Evolutionary conservation across 1,284 basidiomycete genomes (phyloP).

Genomic region (Coniophora puteana): DNA sequence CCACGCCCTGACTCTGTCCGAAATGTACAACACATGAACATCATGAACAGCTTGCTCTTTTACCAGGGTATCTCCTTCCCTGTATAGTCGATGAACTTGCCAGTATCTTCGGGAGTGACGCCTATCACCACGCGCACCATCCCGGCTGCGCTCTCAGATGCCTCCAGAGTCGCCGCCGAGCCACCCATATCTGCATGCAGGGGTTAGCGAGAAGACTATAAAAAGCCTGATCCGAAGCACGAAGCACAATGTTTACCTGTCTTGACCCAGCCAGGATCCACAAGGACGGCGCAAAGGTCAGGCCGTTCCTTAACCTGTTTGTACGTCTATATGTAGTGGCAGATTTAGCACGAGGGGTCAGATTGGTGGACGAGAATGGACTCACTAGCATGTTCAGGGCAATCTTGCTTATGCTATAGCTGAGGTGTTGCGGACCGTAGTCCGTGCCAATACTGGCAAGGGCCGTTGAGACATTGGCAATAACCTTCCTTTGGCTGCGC

Average conservation of each 20-base stretch:
- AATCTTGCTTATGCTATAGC: constrained; percentile 12
- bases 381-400: constrained; percentile 11
- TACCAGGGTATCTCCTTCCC: constrained; percentile 14
- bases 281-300: constrained; percentile 11
- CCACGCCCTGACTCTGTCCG: too few species aligned
- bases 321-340: constrained; percentile 7
- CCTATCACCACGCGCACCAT: constrained; percentile 8
- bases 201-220: neutral
- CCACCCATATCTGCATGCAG: constrained; percentile 11
- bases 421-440: constrained; percentile 6
- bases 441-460: constrained; percentile 21
- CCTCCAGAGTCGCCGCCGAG: constrained; percentile 6
- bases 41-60: too few species aligned
- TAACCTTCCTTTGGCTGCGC: constrained; percentile 16
- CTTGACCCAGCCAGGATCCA: constrained; percentile 17
- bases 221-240: neutral
- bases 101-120: constrained; percentile 8
- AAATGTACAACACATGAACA: too few species aligned
- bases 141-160: constrained; percentile 12
- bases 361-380: neutral
- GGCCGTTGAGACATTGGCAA: constrained; percentile 21
- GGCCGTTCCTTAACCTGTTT: constrained; percentile 10
- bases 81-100: constrained; percentile 10
- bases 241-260: constrained; percentile 8
- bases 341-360: neutral